Evolutionary conservation across 192 early-diverging fungal species (phyloP).

Genomic region (Gryganskiella cystojenkinii): DNA sequence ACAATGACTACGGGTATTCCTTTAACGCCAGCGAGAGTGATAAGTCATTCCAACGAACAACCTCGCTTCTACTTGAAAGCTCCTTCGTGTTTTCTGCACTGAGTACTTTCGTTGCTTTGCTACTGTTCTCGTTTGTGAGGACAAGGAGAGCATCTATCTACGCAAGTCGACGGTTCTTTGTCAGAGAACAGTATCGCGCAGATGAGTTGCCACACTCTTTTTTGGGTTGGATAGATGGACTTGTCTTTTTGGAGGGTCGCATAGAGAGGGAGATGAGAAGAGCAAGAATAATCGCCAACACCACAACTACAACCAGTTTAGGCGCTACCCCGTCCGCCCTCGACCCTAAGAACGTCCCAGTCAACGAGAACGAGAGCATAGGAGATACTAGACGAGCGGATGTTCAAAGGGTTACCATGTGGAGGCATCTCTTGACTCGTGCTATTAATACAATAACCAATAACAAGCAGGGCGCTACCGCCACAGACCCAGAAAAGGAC

Average conservation of each 20-base stretch:
- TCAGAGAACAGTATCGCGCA: slow-evolving; percentile 17
- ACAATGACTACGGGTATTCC: no score
- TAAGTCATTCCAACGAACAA: slow-evolving; percentile 18
- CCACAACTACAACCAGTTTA: background rate
- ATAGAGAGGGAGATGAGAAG: background rate
- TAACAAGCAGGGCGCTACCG: background rate
- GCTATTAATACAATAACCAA: no score
- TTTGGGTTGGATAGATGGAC: slow-evolving; percentile 4
- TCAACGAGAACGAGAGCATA: background rate
- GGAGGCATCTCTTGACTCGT: no score
- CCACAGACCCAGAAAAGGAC: no score
- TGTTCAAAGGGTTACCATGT: no score
- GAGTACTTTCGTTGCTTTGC: background rate
- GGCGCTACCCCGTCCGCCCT: background rate
- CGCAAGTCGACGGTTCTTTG: slow-evolving; percentile 18
- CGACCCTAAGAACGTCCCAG: no score
- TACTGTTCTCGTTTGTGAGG: slow-evolving; percentile 19
- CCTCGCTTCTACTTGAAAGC: slow-evolving; percentile 7
- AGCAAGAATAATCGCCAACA: background rate
- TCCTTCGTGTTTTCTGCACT: slow-evolving; percentile 3
- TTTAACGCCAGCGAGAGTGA: background rate
- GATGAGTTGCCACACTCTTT: slow-evolving; percentile 2
- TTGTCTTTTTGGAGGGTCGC: slow-evolving; percentile 14
- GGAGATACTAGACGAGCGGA: no score
- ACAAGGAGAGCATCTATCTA: slow-evolving; percentile 14